phyloP scores from a whole-genome alignment of 2,329 filamentous ascomycete genomes.

The Cladobotryum mycophilum region DNA sequence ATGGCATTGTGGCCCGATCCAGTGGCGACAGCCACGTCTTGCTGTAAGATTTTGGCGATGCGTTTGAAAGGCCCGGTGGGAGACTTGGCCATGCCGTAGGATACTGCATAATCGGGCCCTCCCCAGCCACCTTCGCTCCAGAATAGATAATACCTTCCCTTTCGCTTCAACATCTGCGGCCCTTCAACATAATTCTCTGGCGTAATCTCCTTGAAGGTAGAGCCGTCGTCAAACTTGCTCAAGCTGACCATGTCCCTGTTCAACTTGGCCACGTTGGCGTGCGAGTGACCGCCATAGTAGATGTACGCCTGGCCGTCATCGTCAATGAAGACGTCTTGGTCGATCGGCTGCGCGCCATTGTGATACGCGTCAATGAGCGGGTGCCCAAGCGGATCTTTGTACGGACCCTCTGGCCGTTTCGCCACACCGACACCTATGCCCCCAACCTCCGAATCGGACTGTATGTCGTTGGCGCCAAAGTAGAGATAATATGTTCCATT shows the following conservation, averaged over 20 bases:
- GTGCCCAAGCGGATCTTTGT: constrained; percentile 26
- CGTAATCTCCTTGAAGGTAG: constrained; percentile 38
- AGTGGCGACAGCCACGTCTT: constrained; percentile 35
- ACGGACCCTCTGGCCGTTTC: constrained; percentile 30
- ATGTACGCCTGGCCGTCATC: constrained; percentile 38
- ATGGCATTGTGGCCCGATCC: constrained; percentile 40
- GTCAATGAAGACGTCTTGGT: constrained; percentile 35
- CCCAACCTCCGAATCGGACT: constrained; percentile 29
- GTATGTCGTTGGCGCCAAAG: constrained; percentile 44
- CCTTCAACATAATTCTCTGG: constrained; percentile 32
- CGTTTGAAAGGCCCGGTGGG: constrained; percentile 36
- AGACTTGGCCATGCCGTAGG: constrained; percentile 36
- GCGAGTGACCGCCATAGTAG: constrained; percentile 33
- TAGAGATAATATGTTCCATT: constrained; percentile 44
- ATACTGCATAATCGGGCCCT: constrained; percentile 40
- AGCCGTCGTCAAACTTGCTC: constrained; percentile 34
- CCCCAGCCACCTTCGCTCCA: constrained; percentile 43
- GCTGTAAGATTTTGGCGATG: constrained; percentile 34
- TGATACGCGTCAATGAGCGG: constrained; percentile 33
- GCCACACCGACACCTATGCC: constrained; percentile 32
- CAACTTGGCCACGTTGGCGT: constrained; percentile 36
- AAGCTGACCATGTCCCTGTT: constrained; percentile 37
- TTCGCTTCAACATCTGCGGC: constrained; percentile 40
- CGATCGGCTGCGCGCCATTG: constrained; percentile 41
- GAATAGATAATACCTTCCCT: constrained; percentile 39